A percentile compares a stretch with the other conserved stretches of the same genome.
Evolutionary conservation across 2,329 filamentous ascomycete species (phyloP).

Genomic region (Cyclaneusma minus): DNA sequence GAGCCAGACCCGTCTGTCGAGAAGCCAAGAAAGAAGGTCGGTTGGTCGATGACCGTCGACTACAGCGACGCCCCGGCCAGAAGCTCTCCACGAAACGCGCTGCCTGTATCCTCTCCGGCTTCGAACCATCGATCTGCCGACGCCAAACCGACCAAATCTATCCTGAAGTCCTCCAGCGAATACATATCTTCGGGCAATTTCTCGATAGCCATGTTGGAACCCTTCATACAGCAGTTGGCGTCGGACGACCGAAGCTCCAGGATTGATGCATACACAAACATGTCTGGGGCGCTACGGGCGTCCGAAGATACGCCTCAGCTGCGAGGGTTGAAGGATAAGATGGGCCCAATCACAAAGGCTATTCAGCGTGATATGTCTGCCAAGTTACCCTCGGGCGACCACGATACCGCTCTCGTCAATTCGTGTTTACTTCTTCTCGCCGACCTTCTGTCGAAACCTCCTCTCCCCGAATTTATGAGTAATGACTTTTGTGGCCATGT

Average conservation of each 20-base stretch:
- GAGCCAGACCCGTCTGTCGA: conserved; percentile 18
- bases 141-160: conserved; percentile 49
- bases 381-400: conserved; percentile 35
- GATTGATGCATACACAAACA: conserved; percentile 72
- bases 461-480: conserved; percentile 54
- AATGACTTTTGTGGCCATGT: conserved; percentile 70
- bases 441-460: conserved; percentile 59
- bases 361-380: conserved; percentile 67
- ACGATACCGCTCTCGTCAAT: conserved; percentile 56
- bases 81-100: conserved; percentile 5
- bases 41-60: conserved; percentile 41
- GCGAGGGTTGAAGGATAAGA: conserved; percentile 57
- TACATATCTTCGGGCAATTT: conserved; percentile 5
- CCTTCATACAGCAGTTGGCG: conserved; percentile 66
- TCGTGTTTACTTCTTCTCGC: conserved; percentile 66
- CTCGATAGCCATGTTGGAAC: conserved; percentile 58
- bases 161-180: conserved; percentile 55
- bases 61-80: conserved; percentile 32
- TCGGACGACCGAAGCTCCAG: conserved; percentile 56
- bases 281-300: conserved; percentile 60
- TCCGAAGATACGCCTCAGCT: conserved; percentile 72
- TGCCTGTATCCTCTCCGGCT: background rate
- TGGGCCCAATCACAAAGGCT: conserved; percentile 64
- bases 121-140: conserved; percentile 18
- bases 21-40: conserved; percentile 36